Evolutionary conservation across 768 basidiomycete genomes (phyloP), one percentile per base, ranked within the genome.

Genomic region (Boletales sp.): DNA sequence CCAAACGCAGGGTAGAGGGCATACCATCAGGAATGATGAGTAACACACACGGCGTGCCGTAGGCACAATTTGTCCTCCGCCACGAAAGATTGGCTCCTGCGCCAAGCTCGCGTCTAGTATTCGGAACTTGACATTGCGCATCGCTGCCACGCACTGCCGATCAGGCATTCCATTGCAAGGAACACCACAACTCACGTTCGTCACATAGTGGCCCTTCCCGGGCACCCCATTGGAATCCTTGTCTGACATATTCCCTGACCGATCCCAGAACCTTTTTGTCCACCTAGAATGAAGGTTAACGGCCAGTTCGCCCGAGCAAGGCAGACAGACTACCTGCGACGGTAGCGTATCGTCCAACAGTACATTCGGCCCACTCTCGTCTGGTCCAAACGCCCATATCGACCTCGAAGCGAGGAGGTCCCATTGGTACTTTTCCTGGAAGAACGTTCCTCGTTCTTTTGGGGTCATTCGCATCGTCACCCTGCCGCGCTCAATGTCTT

Each of bases 181-280:
- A 48, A 31, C 41, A 50, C 11, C 37, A 8, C 41, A 39, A 83
- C 95, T 81, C 61, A 97, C 95, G 96, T 71, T 99, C 96, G 64
- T 99, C 96, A 63, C 96, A 98, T 36, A 99, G 66, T 35, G 96
- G 96, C 8, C 96, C 96, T 75, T 99, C 96, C 44, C 96, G 81
- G 42, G 95, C 86, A 44, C 93, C 96, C 96, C 96, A 98, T 64
- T 96, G 96, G 84, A 99, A 99, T 33, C 96, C 96, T 71, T 99
- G 96, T 72, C 93, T 97, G 62, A 99, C 86, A 55, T 93, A 87
- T 57, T 98, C 95, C 71, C 84, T 94, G 48, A 97, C 91, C 7
- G 87, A 86, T 33, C 79, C 82, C 45, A 99, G 72, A 46, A 94
- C 61, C 67, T 94, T 97, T 72, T 96, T 96, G 72, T 99, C 95